Evolutionary conservation across 2,329 filamentous ascomycete genomes (phyloP), one percentile per base, ranked within the genome.

Genomic region (Diaporthe ilicicola): DNA sequence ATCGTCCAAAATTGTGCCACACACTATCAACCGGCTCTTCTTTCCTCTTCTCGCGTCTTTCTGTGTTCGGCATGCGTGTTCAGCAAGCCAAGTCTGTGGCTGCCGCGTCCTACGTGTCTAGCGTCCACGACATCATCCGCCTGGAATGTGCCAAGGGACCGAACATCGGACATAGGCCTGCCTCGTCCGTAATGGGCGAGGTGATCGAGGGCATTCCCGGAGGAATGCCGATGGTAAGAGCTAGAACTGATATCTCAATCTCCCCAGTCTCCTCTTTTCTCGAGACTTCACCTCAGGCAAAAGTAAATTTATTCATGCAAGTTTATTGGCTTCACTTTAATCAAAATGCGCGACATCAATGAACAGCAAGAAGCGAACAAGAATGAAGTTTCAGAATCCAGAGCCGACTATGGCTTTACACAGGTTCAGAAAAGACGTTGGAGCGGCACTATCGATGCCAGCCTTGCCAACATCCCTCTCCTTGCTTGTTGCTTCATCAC

Each of bases 401-500:
- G 48, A 17, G 13, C 12, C 15, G 13, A 34, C 22, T 19, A 44
- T 19, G 34, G 67, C 6, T 3, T 62, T n/a, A 22, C 13, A 3
- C 10, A 8, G n/a, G 15, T 7, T 4, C 19, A 48, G 15, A 27
- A 17, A 3, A 48, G 39, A 29, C 64, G 56, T 8, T 56, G 34
- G 55, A 34, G 10, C 19, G 48, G 42, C n/a, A 9, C 22, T 34
- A 17, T 75, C 46, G 72, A 74, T 5, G 39, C 53, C 27, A 62
- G 51, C n/a, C 54, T 66, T 1, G 72, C 68, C 46, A 70, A 75
- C 22, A 24, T 74, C 24, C 73, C 74, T 3, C 39, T 75, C 19
- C 10, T 75, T 27, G 54, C 66, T 2, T 74, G 73, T 34, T 75
- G 74, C 29, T 73, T 75, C 24, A 46, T 74, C 13, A 74, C 74